Base-by-base conservation (phyloP, 352 stramenopile genomes). In the Globisporangium echinulatum region DNA sequence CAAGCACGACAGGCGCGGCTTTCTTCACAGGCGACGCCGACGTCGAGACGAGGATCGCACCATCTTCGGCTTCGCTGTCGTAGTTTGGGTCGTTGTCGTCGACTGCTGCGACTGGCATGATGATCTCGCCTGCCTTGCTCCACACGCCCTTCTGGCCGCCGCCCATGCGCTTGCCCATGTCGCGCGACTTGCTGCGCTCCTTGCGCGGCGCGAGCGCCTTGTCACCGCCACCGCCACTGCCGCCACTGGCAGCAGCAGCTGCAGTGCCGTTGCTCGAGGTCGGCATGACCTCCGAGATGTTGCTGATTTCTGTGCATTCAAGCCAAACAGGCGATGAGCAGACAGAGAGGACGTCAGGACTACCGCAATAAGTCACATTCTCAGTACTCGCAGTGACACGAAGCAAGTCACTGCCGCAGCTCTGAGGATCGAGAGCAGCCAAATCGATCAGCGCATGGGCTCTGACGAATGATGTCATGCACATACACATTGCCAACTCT, bases 11-110 rank as follows among this genome's bases (percentile, higher is more conserved):
- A 36, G 72, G 65, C 44, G 71, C 71, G 38, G 72, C 53, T 51
- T 79, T 81, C 52, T 64, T 79, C 55, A 73, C 66, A 0, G 80
- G 75, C 19, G 75, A 81, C 11, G 63, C 62, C 33, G 62, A 70
- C 1, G 73, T 82, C 17, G 82, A 89, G 15, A 95, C 77, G 5
- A 95, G 71, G 52, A 98, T 74, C 38, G 97, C 83, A 58, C 96
- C 92, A 25, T 91, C 78, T 59, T 97, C 90, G 36, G 70, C 85
- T 63, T 97, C 89, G 60, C 91, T 96, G 66, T 98, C 90, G 61
- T 90, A 98, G 52, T 97, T 91, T 8, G 95, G 95, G 80, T 98
- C 95, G 39, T 97, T 70, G 58, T 89, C 74, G 67, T 98, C 92
- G 4, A 96, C 58, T 1, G 82, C 64, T 17, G 70, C 63, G 19